Percentiles rank a stretch among this genome's conserved stretches.
These are phyloP conservation scores for Ganoderma meredithae DNA, from an alignment of 1,284 basidiomycete species.

Conservation along the genomic window DNA sequence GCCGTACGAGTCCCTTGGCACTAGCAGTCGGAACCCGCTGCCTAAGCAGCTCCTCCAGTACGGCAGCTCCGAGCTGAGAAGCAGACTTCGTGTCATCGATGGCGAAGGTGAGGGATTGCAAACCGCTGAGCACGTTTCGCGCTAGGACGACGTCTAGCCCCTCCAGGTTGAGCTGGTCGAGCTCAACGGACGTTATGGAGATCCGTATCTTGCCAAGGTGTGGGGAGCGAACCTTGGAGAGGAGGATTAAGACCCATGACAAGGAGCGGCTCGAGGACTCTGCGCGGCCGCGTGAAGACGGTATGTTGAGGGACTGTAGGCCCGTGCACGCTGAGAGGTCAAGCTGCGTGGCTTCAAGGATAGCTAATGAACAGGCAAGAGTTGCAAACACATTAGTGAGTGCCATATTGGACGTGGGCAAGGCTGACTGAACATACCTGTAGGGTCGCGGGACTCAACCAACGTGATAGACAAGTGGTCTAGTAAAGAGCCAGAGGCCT, in stretches of 20 bases:
- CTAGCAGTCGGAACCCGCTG: constrained; percentile 17
- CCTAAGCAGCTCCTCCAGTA: not conserved
- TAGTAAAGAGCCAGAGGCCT: constrained; percentile 29
- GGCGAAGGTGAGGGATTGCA: constrained; percentile 27
- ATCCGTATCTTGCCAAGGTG: constrained; percentile 28
- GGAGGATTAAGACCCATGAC: constrained; percentile 38
- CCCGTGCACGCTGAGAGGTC: constrained; percentile 29
- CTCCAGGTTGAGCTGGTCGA: constrained; percentile 34
- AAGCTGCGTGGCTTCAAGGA: constrained; percentile 31
- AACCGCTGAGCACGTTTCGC: constrained; percentile 24
- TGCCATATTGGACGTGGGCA: not conserved
- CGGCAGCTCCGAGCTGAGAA: not conserved
- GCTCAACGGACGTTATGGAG: constrained; percentile 24
- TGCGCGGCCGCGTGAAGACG: constrained; percentile 21
- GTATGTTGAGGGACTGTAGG: constrained; percentile 29
- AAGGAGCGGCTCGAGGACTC: constrained; percentile 31
- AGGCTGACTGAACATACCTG: constrained; percentile 28
- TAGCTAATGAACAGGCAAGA: constrained; percentile 14
- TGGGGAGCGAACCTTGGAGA: constrained; percentile 32
- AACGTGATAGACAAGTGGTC: constrained; percentile 33
- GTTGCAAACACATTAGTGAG: not conserved
- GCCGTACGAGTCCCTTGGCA: not conserved
- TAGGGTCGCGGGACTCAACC: constrained; percentile 34
- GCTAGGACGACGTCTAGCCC: constrained; percentile 36
- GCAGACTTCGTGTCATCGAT: constrained; percentile 15